Base-by-base conservation (phyloP, 2,329 filamentous ascomycete genomes). In the Calcarisporium arbuscula region DNA sequence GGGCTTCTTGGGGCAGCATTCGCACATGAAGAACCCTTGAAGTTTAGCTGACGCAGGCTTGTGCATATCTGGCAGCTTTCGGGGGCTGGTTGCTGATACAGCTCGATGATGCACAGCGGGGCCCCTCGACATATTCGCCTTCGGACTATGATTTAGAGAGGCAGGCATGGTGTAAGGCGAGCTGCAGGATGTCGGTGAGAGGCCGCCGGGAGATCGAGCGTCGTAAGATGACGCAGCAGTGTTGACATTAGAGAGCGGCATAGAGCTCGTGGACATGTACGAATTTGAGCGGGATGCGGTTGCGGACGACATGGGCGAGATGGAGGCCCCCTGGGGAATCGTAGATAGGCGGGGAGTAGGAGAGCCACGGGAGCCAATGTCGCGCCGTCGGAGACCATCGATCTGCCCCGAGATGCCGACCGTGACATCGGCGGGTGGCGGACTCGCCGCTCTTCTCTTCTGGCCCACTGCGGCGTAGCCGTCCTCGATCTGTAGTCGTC, bases 1-100 rank as follows among this genome's bases (percentile, higher is more conserved):
- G 2, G 89, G 89, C 62, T 95, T 95, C 62, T 95, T 95, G 0
- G 88, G 89, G 61, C 89, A 96, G 58, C 90, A 96, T 52, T 95
- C 87, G 62, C 89, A 96, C 62, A 95, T 75, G 44, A 64, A 68
- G 28, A 71, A 70, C 2, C 62, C 68, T 38, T 72, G 69, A 18
- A 75, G 57, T 48, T 73, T 73, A n/a, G 67, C 56, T 4, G 56
- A 58, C 9, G 53, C 49, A 11, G 60, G 54, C 50, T 72, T 72
- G 28, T 66, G 57, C n/a, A 68, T 57, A 20, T 76, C 73, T 0
- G 58, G 58, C 14, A 72, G 52, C 45, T 72, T 74, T 20, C 72
- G 65, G 2, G 72, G 69, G 29, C 70, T 74, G 6, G 63, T 60
- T 10, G 65, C 54, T 34, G 68, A 73, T 3, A 65, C 49, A 6